Evolutionary conservation across 805 yeast genomes (phyloP).

Genomic region (Nakazawaea populi): DNA sequence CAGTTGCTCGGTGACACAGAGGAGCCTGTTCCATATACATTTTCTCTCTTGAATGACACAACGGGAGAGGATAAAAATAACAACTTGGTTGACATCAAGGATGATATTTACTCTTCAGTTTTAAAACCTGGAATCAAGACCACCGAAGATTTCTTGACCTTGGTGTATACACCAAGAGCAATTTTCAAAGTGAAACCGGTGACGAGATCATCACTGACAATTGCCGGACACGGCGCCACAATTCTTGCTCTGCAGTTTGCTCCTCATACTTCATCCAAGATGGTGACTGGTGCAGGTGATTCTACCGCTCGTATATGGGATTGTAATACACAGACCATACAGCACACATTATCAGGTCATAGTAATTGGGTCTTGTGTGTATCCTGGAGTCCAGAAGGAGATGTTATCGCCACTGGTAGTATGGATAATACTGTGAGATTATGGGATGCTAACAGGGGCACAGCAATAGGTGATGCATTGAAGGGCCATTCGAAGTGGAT

Average conservation of each 20-base stretch:
- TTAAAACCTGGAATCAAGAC: slow-evolving; percentile 82
- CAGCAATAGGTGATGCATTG: slow-evolving; percentile 65
- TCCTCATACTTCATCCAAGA: slow-evolving; percentile 75
- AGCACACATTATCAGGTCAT: slow-evolving; percentile 77
- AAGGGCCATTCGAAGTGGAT: slow-evolving; percentile 88
- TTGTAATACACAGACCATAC: slow-evolving; percentile 89
- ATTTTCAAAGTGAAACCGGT: slow-evolving; percentile 89
- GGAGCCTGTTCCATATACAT: slow-evolving; percentile 88
- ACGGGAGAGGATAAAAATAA: slow-evolving; percentile 28
- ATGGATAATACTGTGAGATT: slow-evolving; percentile 87
- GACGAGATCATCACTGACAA: slow-evolving; percentile 86
- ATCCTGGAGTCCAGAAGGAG: slow-evolving; percentile 89
- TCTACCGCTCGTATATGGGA: slow-evolving; percentile 96
- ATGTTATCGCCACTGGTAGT: slow-evolving; percentile 88
- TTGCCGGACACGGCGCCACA: slow-evolving; percentile 93
- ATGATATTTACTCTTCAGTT: slow-evolving; percentile 72
- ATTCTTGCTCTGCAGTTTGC: slow-evolving; percentile 91
- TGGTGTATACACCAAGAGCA: slow-evolving; percentile 92
- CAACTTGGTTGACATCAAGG: slow-evolving; percentile 64
- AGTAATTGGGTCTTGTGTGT: slow-evolving; percentile 92
- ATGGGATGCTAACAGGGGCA: slow-evolving; percentile 80
- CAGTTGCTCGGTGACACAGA: slow-evolving; percentile 64
- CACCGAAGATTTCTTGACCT: slow-evolving; percentile 88
- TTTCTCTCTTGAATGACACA: slow-evolving; percentile 47
- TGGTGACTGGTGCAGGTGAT: slow-evolving; percentile 97